Evolutionary conservation across 192 early-diverging fungal genomes (phyloP), one percentile per base, ranked within the genome.

Genomic region (Entomortierella beljakovae): DNA sequence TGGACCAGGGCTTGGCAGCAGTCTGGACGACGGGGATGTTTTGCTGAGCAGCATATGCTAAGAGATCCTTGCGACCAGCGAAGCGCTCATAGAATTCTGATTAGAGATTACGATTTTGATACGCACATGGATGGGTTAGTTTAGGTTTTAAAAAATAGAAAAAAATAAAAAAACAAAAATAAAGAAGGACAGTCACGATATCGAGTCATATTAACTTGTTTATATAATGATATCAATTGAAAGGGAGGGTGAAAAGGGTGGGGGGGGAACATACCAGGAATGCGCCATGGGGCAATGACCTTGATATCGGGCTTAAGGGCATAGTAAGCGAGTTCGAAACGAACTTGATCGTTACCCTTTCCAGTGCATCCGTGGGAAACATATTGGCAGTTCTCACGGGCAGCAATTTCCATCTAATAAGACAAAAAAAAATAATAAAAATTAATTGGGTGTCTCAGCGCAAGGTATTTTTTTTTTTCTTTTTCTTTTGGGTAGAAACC

Each of bases 341-440:
- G 94, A 62, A 99, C 97, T 87, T 99, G 98, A 84, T 99, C 98
- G 89, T 99, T 99, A 58, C 98, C 97, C 86, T 99, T 99, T 63
- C 98, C 97, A 33, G 98, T 98, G 90, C 97, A 98, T 20, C 98
- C 97, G 85, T 99, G 98, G n/a, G 96, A 94, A 6, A 99, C 96
- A 77, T 86, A 96, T 35, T 96, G 90, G 87, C 98, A 99, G 52
- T 93, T 94, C 87, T 99, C 98, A 42, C 85, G 86, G 61, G 88
- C 84, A 28, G 98, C 98, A 63, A 99, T 95, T 64, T 95, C 93
- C 57, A 99, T 98, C 87, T 96, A 88, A 54, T 80, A 74, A 57
- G 0, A 46, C 7, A 31, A 33, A 51, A 26, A 1, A 25, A 28
- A 7, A 22, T 2, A 52, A 22, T 23, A 34, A 43, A 61, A 37